Percentiles rank a stretch among this genome's conserved stretches.
Conservation (phyloP, 2,329 filamentous ascomycete genomes). For the Penicillium griseofulvum region DNA sequence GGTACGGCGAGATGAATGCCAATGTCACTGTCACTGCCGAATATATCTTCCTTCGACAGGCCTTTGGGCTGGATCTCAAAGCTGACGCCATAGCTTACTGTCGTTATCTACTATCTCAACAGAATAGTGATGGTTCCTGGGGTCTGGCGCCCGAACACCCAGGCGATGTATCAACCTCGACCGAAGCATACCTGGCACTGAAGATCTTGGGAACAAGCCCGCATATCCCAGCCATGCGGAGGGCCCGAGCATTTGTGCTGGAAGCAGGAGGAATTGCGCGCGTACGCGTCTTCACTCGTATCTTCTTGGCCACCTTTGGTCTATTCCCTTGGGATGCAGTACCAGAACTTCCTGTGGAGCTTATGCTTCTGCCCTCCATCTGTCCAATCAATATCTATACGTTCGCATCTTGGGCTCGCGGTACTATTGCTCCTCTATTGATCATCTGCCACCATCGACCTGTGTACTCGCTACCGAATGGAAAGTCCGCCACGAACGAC, state of each 20-base stretch:
- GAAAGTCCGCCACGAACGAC: slow-evolving; percentile 13
- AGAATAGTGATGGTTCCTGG: slow-evolving; percentile 34
- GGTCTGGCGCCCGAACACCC: slow-evolving; percentile 22
- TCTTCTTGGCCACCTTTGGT: slow-evolving; percentile 33
- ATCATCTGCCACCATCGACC: slow-evolving; percentile 30
- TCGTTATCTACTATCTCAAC: slow-evolving; percentile 18
- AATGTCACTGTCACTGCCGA: slow-evolving; percentile 28
- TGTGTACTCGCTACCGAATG: slow-evolving; percentile 29
- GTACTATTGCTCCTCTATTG: slow-evolving; percentile 13
- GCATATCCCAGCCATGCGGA: slow-evolving; percentile 9
- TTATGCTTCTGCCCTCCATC: slow-evolving; percentile 31
- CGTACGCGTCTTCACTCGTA: slow-evolving; percentile 33
- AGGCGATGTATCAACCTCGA: slow-evolving; percentile 28
- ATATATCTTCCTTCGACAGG: slow-evolving; percentile 27
- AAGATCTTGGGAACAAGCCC: slow-evolving; percentile 30
- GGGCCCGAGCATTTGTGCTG: slow-evolving; percentile 25
- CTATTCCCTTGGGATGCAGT: slow-evolving; percentile 35
- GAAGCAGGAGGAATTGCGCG: slow-evolving; percentile 29
- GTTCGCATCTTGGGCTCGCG: slow-evolving; percentile 23
- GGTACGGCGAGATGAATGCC: slow-evolving; percentile 25
- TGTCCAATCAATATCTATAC: slow-evolving; percentile 33
- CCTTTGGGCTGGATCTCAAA: slow-evolving; percentile 19
- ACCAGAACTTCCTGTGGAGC: slow-evolving; percentile 34
- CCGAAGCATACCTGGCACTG: slow-evolving; percentile 37
- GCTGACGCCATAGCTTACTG: slow-evolving; percentile 9